phyloP scores from a whole-genome alignment of 1,139 yeast genomes.

The Meyerozyma elateridarum region DNA sequence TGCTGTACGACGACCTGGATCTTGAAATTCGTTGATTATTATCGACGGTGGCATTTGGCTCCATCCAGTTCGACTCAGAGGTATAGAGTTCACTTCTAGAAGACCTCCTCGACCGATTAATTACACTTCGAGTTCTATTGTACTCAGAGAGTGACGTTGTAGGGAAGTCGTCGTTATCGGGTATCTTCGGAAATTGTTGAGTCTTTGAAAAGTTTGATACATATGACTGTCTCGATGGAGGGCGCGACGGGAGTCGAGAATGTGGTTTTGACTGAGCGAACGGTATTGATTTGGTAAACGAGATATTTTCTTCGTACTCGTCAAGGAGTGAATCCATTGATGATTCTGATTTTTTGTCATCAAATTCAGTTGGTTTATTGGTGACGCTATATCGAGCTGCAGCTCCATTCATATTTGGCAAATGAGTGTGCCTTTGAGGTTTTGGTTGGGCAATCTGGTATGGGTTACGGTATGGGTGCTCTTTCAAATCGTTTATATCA shows the following conservation, averaged over 20 bases:
- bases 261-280: slow-evolving; percentile 12
- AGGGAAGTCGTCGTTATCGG: slow-evolving; percentile 27
- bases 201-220: slow-evolving; percentile 19
- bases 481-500: slow-evolving; percentile 16
- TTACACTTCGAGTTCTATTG: slow-evolving; percentile 22
- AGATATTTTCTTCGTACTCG: slow-evolving; percentile 44
- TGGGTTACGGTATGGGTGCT: slow-evolving; percentile 3
- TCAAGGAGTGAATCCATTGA: slow-evolving; percentile 51
- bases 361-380: not conserved
- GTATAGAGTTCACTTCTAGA: slow-evolving; percentile 40
- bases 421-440: slow-evolving; percentile 12
- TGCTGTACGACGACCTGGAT: slow-evolving; percentile 28
- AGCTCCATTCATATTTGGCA: too few relatives aligned
- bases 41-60: slow-evolving; percentile 20
- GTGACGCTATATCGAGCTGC: too few relatives aligned
- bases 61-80: slow-evolving; percentile 44
- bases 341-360: slow-evolving; percentile 31
- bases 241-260: slow-evolving; percentile 17
- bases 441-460: slow-evolving; percentile 16
- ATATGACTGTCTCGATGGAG: slow-evolving; percentile 25
- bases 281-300: slow-evolving; percentile 25
- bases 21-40: slow-evolving; percentile 12
- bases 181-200: not conserved
- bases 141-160: slow-evolving; percentile 35
- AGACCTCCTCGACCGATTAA: slow-evolving; percentile 29